phyloP scores from a whole-genome alignment of 1,284 basidiomycete genomes.

The Cryptococcus sp. region DNA sequence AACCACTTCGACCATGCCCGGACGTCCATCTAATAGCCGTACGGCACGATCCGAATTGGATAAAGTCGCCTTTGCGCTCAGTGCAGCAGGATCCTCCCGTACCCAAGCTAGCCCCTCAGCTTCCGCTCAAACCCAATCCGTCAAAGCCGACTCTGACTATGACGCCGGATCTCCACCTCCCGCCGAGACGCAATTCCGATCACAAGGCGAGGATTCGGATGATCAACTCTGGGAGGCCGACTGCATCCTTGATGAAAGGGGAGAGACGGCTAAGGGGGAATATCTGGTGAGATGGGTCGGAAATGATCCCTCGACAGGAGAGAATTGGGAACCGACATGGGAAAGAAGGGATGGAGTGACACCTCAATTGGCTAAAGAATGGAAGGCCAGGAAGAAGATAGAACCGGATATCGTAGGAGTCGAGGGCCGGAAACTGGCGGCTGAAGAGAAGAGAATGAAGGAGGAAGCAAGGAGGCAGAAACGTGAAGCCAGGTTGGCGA shows the following conservation, averaged over 20 bases:
- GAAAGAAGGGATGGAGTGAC: slow-evolving; percentile 21
- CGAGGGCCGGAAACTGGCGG: slow-evolving; percentile 1
- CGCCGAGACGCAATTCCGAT: slow-evolving; percentile 19
- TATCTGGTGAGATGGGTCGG: slow-evolving; percentile 39
- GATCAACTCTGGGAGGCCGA: slow-evolving; percentile 18
- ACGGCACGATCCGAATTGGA: no score
- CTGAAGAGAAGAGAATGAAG: background rate
- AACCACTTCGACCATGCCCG: no score
- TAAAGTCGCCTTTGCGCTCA: no score
- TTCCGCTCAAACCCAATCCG: no score
- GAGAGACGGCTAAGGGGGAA: background rate
- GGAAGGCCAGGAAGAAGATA: slow-evolving; percentile 21
- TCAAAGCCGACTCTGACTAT: no score
- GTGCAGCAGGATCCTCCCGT: no score
- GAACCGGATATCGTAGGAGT: slow-evolving; percentile 16
- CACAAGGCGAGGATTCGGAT: slow-evolving; percentile 8
- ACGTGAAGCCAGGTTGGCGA: background rate
- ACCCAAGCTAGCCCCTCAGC: no score
- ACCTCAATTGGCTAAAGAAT: slow-evolving; percentile 21
- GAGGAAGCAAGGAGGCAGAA: slow-evolving; percentile 4
- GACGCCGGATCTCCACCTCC: no score
- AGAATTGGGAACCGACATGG: slow-evolving; percentile 32
- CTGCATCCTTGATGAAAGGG: slow-evolving; percentile 25
- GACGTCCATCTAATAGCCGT: no score
- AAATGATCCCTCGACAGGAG: slow-evolving; percentile 22